phyloP scores from a whole-genome alignment of 345 rosid genomes.

The Citrus glauca region DNA sequence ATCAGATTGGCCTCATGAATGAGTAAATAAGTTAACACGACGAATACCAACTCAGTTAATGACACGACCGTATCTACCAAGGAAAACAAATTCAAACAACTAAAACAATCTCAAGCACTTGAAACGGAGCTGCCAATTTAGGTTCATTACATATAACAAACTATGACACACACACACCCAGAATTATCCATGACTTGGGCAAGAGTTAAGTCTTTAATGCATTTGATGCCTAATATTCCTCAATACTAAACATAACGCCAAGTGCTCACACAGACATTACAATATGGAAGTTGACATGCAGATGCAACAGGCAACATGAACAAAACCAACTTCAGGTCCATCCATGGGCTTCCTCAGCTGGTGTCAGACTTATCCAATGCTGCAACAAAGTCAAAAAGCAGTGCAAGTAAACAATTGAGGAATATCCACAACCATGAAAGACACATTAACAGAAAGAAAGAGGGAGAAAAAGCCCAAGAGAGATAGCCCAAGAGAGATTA shows the following conservation, averaged over 20 bases:
- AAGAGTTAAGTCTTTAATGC: background rate
- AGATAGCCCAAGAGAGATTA: slow-evolving; percentile 31
- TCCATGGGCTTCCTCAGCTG: slow-evolving; percentile 22
- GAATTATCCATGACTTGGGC: background rate
- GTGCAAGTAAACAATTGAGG: background rate
- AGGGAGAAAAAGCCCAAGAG: slow-evolving; percentile 13
- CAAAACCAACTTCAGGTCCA: background rate
- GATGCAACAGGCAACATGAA: background rate
- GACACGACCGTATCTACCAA: background rate
- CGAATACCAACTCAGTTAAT: too few species aligned
- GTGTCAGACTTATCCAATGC: slow-evolving; percentile 74
- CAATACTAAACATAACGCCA: background rate
- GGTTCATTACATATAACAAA: background rate
- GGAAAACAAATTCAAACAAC: background rate
- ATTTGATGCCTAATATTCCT: background rate
- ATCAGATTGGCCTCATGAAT: too few species aligned
- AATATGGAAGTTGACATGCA: background rate
- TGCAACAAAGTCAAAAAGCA: slow-evolving; percentile 28
- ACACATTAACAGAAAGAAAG: background rate
- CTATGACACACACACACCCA: background rate
- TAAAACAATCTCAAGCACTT: background rate
- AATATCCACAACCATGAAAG: background rate
- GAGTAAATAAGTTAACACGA: background rate
- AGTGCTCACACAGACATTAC: background rate
- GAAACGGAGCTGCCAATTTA: background rate